A percentile compares a stretch with the other conserved stretches of the same genome.
These are phyloP conservation scores for Leptographium radiaticola DNA, from an alignment of 2,329 filamentous ascomycete species.

Conservation along the genomic window DNA sequence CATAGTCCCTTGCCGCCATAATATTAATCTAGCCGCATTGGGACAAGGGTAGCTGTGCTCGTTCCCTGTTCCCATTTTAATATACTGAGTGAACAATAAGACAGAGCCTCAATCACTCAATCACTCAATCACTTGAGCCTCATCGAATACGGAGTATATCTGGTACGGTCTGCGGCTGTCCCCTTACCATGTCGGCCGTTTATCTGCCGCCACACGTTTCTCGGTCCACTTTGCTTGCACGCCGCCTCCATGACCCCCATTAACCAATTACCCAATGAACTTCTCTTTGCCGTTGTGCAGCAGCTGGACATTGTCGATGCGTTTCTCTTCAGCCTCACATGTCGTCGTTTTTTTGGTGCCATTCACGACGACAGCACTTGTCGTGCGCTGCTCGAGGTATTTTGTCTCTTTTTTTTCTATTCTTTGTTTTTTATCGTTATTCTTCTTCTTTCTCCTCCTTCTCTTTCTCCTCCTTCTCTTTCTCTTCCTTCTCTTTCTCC, in stretches of 20 bases:
- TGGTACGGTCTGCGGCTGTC: no score
- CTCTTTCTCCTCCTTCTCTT: not conserved
- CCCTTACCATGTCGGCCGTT: no score
- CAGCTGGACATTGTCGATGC: slow-evolving; percentile 44
- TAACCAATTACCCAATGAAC: slow-evolving; percentile 43
- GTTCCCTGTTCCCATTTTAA: no score
- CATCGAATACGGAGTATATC: no score
- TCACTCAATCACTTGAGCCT: no score
- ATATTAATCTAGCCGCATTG: no score
- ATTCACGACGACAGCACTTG: slow-evolving; percentile 43
- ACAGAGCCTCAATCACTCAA: no score
- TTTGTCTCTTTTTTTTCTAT: not conserved
- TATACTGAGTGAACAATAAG: no score
- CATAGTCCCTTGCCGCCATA: no score
- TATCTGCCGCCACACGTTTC: no score
- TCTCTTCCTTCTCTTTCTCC: not conserved
- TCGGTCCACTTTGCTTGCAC: no score
- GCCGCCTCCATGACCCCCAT: slow-evolving; percentile 12
- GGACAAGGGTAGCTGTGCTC: no score
- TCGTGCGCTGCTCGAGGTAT: slow-evolving; percentile 43
- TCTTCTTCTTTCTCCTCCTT: not conserved
- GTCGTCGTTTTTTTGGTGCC: slow-evolving; percentile 35
- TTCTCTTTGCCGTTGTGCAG: slow-evolving; percentile 45
- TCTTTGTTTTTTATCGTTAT: not conserved
- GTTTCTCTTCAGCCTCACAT: slow-evolving; percentile 40